Evolutionary conservation across 1,284 basidiomycete genomes (phyloP), one percentile per base, ranked within the genome.

Genomic region (Cryptococcus hybrid): DNA sequence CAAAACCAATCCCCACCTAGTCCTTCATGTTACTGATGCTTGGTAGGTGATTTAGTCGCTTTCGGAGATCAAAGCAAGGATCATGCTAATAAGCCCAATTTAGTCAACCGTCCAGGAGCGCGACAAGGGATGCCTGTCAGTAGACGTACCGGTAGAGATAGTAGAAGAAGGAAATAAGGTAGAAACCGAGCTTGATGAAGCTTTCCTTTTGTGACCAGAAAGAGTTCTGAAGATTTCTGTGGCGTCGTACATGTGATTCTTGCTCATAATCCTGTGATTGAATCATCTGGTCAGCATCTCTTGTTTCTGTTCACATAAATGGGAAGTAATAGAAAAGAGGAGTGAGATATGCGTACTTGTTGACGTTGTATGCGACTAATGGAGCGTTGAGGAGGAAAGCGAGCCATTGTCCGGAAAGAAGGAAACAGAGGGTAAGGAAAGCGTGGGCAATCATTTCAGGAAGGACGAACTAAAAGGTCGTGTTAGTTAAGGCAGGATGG

Each of bases 221-320:
- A 99, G 80, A 9, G 95, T 95, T 66, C 96, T 85, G 84, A 99
- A 99, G 70, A 99, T 99, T 79, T 99, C 96, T 37, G 96, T 99
- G 54, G 95, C 95, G 77, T 99, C 95, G 75, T 97, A 95, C 90
- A 97, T 95, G 80, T 98, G 94, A 72, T 89, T 89, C 73, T 93
- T 93, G 77, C 88, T 88, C 72, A 90, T 85, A 73, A 98, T 92
- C 80, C 93, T 98, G 75, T 7, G 3, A 47, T 52, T 50, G 30
- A 12, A 30, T 42, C 9, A 46, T 9, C 24, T 8, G 8, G 24
- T 47, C 6, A 39, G 2, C 46, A 30, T 30, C 30, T 30, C 30
- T 30, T 30, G 30, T 30, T 30, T 30, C 30, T 30, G 30, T 4
- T 30, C 30, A 13, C 38, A 30, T 18, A 7, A 45, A n/a, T 13